Conservation (phyloP, 106 monocot species). For the Dactylorhiza incarnata region DNA sequence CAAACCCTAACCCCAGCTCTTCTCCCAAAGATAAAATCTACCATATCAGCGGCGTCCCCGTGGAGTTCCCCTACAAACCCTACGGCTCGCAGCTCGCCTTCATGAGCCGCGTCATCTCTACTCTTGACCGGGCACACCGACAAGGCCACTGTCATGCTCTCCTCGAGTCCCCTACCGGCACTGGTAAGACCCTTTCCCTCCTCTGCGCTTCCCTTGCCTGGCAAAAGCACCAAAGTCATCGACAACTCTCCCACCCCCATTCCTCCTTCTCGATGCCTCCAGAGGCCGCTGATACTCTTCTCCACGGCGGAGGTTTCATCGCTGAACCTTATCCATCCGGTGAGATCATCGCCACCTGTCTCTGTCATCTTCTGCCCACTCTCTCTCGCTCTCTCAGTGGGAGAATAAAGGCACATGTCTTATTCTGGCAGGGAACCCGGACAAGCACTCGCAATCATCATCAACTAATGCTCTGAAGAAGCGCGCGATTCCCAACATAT, state of each 20-base stretch:
- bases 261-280: neutral
- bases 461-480: slow-evolving; percentile 39
- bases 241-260: neutral
- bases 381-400: neutral
- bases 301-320: slow-evolving; percentile 86
- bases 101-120: slow-evolving; percentile 93
- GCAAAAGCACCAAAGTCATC: slow-evolving; percentile 44
- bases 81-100: slow-evolving; percentile 93
- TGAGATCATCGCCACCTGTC: neutral
- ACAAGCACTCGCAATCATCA: slow-evolving; percentile 7
- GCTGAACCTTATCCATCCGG: slow-evolving; percentile 35
- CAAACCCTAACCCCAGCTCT: slow-evolving; percentile 12
- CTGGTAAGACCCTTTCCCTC: slow-evolving; percentile 94
- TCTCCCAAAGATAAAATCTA: slow-evolving; percentile 28
- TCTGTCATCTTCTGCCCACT: neutral
- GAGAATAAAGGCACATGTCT: neutral
- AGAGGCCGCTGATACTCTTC: slow-evolving; percentile 34
- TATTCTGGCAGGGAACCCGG: slow-evolving; percentile 16
- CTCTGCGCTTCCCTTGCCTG: slow-evolving; percentile 95
- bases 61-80: slow-evolving; percentile 96
- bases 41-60: slow-evolving; percentile 85
- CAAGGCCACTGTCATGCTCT: slow-evolving; percentile 89
- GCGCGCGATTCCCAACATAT: slow-evolving; percentile 47
- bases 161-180: slow-evolving; percentile 96
- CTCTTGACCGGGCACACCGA: slow-evolving; percentile 61